Evolutionary conservation across 1,284 basidiomycete genomes (phyloP).

Genomic region (Austroboletus rostrupii): DNA sequence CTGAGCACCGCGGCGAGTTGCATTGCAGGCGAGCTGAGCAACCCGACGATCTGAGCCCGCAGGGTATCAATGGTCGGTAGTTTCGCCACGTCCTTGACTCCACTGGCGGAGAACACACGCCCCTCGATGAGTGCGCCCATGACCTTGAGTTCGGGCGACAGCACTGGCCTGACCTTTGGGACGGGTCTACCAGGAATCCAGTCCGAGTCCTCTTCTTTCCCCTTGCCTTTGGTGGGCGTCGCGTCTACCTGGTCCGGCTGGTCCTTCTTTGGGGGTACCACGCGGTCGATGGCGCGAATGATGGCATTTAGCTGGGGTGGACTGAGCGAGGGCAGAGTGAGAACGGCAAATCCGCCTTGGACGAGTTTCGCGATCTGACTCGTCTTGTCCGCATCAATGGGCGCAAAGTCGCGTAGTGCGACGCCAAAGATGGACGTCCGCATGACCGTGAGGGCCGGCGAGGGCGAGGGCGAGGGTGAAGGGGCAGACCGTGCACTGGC

Average conservation of each 20-base stretch:
- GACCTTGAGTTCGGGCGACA: conserved; percentile 62
- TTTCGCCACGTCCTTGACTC: conserved; percentile 58
- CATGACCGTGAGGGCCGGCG: conserved; percentile 58
- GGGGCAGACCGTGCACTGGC: conserved; percentile 47
- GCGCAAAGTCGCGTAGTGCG: conserved; percentile 56
- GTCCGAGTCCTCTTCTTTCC: conserved; percentile 55
- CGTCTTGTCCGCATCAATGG: conserved; percentile 46
- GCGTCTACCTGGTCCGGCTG: conserved; percentile 40
- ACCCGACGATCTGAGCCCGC: conserved; percentile 69
- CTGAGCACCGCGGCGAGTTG: conserved; percentile 68
- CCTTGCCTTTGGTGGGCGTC: conserved; percentile 39
- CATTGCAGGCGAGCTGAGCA: conserved; percentile 66
- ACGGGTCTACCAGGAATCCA: conserved; percentile 61
- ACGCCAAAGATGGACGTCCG: conserved; percentile 71
- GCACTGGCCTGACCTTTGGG: conserved; percentile 50
- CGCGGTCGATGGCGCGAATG: conserved; percentile 64
- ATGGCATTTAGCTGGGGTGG: conserved; percentile 67
- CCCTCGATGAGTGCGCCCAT: conserved; percentile 76
- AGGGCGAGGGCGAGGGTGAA: conserved; percentile 39
- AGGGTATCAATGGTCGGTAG: conserved; percentile 70
- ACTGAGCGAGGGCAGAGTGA: conserved; percentile 63
- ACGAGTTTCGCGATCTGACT: conserved; percentile 51
- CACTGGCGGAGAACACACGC: conserved; percentile 55
- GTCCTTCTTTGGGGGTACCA: conserved; percentile 54
- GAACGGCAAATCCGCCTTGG: conserved; percentile 59